These are phyloP conservation scores for Goffeauzyma gilvescens DNA, from an alignment of 768 basidiomycete genomes.

Conservation along the genomic window DNA sequence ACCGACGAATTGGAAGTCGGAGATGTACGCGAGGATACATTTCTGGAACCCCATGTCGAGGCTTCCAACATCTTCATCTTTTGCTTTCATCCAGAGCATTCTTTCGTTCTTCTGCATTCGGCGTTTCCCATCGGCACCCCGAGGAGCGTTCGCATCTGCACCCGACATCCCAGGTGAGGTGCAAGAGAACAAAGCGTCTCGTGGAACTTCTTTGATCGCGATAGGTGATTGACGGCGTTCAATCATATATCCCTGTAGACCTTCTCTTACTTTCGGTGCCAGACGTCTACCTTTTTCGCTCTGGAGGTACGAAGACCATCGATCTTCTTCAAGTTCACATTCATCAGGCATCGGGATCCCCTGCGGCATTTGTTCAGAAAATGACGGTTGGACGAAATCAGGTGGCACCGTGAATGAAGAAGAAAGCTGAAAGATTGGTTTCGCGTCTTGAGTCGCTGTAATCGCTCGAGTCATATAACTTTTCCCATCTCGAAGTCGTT, in stretches of 20 bases:
- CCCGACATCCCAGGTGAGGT: not conserved
- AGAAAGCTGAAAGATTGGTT: conserved; percentile 24
- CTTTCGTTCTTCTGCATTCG: conserved; percentile 8
- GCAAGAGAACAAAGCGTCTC: conserved; percentile 1
- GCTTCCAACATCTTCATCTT: conserved; percentile 3
- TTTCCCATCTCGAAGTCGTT: conserved; percentile 26
- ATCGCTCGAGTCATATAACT: conserved; percentile 19
- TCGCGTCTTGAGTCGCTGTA: conserved; percentile 23
- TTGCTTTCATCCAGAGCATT: conserved; percentile 9
- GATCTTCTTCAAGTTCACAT: conserved; percentile 23
- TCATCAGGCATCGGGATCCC: conserved; percentile 18
- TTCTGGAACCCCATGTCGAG: conserved; percentile 8
- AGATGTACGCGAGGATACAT: conserved; percentile 31
- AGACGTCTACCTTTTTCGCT: conserved; percentile 4
- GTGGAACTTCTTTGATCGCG: conserved; percentile 12
- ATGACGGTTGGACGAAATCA: conserved; percentile 6
- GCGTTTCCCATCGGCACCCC: not conserved
- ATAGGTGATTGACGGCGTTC: conserved; percentile 19
- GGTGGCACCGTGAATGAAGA: conserved; percentile 25
- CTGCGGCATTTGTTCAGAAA: conserved; percentile 4
- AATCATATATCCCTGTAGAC: conserved; percentile 12
- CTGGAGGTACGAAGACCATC: conserved; percentile 19
- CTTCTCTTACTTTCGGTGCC: conserved; percentile 8
- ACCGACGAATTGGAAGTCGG: conserved; percentile 32
- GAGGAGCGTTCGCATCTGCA: not conserved